phyloP scores from a whole-genome alignment of 768 basidiomycete species.

The Suillus discolor region DNA sequence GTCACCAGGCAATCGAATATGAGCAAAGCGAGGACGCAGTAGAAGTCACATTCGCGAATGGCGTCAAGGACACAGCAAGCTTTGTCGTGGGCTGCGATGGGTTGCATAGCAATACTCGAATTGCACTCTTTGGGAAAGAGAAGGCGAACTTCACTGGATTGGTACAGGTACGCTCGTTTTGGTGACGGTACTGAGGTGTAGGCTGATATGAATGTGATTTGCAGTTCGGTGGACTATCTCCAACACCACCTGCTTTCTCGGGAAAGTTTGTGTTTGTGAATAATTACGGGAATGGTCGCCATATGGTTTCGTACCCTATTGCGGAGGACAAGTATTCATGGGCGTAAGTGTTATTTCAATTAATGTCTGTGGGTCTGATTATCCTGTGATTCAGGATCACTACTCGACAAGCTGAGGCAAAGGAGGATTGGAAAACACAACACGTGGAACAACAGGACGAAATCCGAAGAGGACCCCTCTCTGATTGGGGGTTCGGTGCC shows the following conservation, averaged over 20 bases:
- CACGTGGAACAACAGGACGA: conserved; percentile 27
- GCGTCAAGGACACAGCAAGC: conserved; percentile 35
- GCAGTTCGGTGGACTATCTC: conserved; percentile 40
- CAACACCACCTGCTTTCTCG: conserved; percentile 20
- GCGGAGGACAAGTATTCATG: conserved; percentile 34
- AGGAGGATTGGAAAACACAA: conserved; percentile 45
- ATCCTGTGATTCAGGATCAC: conserved; percentile 3
- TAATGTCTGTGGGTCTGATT: background rate
- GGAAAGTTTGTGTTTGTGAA: conserved; percentile 30
- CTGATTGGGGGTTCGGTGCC: conserved; percentile 21
- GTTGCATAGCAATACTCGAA: conserved; percentile 43
- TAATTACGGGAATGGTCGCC: conserved; percentile 38
- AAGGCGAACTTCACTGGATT: conserved; percentile 40
- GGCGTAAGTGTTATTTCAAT: conserved; percentile 33
- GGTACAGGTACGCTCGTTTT: conserved; percentile 33
- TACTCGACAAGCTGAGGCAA: conserved; percentile 35
- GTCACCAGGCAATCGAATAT: conserved; percentile 33
- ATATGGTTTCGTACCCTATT: conserved; percentile 40
- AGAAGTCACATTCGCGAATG: conserved; percentile 38
- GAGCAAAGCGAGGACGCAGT: conserved; percentile 33
- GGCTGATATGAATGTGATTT: conserved; percentile 1
- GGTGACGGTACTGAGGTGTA: background rate
- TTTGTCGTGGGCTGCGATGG: conserved; percentile 49
- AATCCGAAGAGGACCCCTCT: conserved; percentile 20
- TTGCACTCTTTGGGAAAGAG: conserved; percentile 39